A percentile compares a stretch with the other conserved stretches of the same genome.
These are phyloP conservation scores for Lentinula boryana DNA, from an alignment of 768 basidiomycete species.

Conservation along the genomic window DNA sequence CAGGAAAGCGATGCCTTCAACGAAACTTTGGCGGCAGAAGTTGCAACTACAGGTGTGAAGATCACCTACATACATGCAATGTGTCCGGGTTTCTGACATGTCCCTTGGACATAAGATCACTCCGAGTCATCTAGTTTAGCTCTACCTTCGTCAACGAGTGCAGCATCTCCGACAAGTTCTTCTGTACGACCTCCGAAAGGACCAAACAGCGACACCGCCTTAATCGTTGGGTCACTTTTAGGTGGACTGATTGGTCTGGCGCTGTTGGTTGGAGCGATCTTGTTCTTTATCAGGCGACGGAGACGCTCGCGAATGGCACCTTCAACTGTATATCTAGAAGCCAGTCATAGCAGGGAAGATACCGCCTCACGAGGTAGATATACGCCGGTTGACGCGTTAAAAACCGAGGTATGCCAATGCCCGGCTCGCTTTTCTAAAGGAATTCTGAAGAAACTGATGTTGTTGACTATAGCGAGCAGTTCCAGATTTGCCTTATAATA, in stretches of 20 bases:
- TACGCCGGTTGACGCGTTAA: not conserved
- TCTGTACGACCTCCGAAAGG: not conserved
- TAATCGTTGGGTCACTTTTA: not conserved
- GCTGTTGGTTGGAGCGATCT: not conserved
- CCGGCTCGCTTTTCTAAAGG: too few relatives aligned
- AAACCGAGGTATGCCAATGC: not conserved
- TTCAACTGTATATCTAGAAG: not conserved
- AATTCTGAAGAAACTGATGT: not conserved
- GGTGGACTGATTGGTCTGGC: slow-evolving; percentile 1
- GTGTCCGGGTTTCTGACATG: not conserved
- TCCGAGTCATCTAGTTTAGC: slow-evolving; percentile 1
- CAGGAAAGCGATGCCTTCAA: slow-evolving; percentile 1
- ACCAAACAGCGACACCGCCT: not conserved
- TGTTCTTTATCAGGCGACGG: not conserved
- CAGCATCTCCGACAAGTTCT: not conserved
- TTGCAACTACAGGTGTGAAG: not conserved
- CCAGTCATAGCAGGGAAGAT: not conserved
- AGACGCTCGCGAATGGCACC: not conserved
- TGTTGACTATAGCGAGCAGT: not conserved
- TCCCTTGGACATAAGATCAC: not conserved
- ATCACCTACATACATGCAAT: not conserved
- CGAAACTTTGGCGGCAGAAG: not conserved
- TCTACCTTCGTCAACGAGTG: not conserved
- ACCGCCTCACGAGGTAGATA: not conserved
- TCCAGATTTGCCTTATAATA: not conserved